A percentile compares a stretch with the other conserved stretches of the same genome.
Conservation (phyloP, 2,329 filamentous ascomycete genomes). For the Fusarium siculi region DNA sequence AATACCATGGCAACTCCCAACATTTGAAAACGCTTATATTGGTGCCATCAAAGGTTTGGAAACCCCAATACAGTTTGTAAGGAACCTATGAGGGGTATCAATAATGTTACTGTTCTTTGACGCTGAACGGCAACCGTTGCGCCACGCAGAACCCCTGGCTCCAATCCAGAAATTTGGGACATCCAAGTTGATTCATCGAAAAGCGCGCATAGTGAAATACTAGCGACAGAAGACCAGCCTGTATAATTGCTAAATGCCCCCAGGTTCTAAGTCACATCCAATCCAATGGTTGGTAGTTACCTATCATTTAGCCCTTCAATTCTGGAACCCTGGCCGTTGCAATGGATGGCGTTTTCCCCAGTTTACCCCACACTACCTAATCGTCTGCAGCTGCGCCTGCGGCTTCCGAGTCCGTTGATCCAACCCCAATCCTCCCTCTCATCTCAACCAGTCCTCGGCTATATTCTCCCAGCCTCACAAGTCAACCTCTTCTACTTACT, state of each 20-base stretch:
- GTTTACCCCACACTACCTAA: conserved; percentile 39
- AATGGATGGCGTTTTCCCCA: conserved; percentile 27
- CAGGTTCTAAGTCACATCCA: background rate
- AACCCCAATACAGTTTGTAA: background rate
- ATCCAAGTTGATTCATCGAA: background rate
- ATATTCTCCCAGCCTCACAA: conserved; percentile 23
- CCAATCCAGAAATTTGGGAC: background rate
- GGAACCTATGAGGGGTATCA: background rate
- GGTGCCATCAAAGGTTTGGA: background rate
- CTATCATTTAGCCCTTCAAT: background rate
- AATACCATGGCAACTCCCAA: background rate
- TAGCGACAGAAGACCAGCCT: background rate
- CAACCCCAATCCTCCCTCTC: conserved; percentile 7
- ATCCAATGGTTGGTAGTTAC: background rate
- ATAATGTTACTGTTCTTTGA: background rate
- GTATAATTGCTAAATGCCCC: background rate
- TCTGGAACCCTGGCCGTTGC: conserved; percentile 19
- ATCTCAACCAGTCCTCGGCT: conserved; percentile 23
- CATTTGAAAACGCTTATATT: background rate
- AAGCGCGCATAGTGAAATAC: background rate
- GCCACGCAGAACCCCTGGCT: background rate
- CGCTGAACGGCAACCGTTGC: background rate
- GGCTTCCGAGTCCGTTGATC: conserved; percentile 20
- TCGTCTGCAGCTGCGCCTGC: conserved; percentile 19
- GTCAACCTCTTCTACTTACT: background rate